phyloP scores from a whole-genome alignment of 2,329 filamentous ascomycete species.

The Penicillium sp. region DNA sequence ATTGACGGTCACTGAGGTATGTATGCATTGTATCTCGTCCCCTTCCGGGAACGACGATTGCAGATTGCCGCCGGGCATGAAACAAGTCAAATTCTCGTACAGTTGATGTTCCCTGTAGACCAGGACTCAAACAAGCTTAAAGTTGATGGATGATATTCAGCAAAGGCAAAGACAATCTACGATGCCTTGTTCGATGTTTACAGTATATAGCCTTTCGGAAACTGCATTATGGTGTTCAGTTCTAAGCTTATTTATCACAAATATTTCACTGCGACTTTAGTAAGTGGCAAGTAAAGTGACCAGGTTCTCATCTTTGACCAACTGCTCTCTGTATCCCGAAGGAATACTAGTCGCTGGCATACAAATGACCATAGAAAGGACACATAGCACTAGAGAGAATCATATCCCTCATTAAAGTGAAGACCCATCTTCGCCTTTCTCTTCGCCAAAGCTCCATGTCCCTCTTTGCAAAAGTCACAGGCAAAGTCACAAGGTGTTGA shows the following conservation, averaged over 20 bases:
- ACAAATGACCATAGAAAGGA: background rate
- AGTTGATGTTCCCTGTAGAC: background rate
- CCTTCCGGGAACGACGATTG: background rate
- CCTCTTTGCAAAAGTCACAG: slow-evolving; percentile 76
- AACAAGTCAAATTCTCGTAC: background rate
- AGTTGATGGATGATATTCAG: background rate
- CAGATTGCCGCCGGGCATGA: background rate
- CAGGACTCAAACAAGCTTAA: background rate
- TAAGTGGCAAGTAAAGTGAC: background rate
- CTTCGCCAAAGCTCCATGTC: slow-evolving; percentile 53
- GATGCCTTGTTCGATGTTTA: background rate
- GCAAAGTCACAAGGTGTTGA: slow-evolving; percentile 66
- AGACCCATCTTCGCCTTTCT: slow-evolving; percentile 48
- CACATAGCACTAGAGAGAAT: background rate
- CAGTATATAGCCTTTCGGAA: background rate
- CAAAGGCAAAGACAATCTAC: background rate
- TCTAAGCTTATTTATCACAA: background rate
- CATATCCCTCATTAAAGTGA: slow-evolving; percentile 2
- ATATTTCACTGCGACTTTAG: background rate
- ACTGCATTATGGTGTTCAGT: background rate
- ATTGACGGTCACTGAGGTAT: background rate
- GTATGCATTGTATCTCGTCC: background rate
- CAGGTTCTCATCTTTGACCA: background rate
- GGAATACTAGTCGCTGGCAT: background rate
- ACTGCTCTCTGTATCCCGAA: background rate